Base-by-base conservation (phyloP, 2,329 filamentous ascomycete species). In the Apiospora marii region DNA sequence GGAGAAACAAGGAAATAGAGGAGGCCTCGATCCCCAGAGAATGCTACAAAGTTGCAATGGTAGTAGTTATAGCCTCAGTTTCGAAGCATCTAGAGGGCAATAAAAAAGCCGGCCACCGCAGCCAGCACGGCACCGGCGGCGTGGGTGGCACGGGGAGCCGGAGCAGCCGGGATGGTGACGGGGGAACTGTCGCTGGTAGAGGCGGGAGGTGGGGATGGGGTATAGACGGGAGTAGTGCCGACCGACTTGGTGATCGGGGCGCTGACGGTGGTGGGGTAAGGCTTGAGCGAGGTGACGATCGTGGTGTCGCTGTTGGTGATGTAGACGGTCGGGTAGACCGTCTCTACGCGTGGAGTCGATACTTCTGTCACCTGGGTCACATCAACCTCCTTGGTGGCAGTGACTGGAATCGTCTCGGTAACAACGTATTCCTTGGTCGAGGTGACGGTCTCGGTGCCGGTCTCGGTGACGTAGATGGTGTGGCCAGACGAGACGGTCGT, bases 381-480 rank as follows among this genome's bases (percentile, higher is more conserved):
- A 14, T 83, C 81, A 46, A 84, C 77, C 70, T 83, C 77, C 71
- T 77, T 77, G 34, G 83, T 85, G 72, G 79, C 70, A 24, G 84
- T 87, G 34, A 84, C 80, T 0, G 84, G 83, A 43, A 86, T 76
- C 3, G 85, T 81, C 37, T 83, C 80, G 0, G 84, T 83, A 37
- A 86, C 76, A 4, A 84, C 81, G 78, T 79, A 72, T 73, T 84
- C 76, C 64, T 82, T 79, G 13, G 84, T 84, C 37, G 78, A 77
- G 34, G 80, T 80, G 3, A 83, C 77, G 8, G 83, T 85, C 77
- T 84, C 79, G 3, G 84, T 85, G 72, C 80, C 79, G 8, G 86
- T 87, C 74, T 82, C 75, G 6, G 84, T 85, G 67, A 86, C 72
- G 68, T 83, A 82, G 64, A 84, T 77, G 13, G 84, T 87, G 67